These are phyloP conservation scores for Acanthamoeba sp. DNA, from an alignment of 208 protist genomes.

Conservation along the genomic window DNA sequence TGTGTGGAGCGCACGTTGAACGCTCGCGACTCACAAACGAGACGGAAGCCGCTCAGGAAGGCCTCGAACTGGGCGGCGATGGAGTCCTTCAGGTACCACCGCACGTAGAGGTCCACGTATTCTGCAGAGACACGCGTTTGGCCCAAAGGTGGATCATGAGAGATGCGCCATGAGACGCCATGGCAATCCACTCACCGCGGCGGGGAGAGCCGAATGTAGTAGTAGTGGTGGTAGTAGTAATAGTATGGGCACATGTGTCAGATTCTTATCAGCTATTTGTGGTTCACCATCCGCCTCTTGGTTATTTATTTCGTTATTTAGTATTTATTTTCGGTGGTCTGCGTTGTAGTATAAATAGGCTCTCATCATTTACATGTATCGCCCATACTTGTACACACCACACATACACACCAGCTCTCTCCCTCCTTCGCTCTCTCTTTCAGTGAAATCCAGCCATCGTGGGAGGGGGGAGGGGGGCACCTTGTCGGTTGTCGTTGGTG, in stretches of 20 bases:
- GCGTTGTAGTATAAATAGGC: constrained; percentile 11
- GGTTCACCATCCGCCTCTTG: not conserved
- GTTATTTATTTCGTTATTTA: constrained; percentile 8
- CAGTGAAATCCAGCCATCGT: too few species aligned
- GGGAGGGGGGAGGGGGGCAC: too few species aligned
- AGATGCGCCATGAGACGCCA: not conserved
- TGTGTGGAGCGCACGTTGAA: constrained; percentile 19
- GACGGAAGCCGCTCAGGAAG: constrained; percentile 88
- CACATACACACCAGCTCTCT: too few species aligned
- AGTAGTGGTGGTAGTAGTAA: too few species aligned
- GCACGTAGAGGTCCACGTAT: constrained; percentile 89
- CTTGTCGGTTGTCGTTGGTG: constrained; percentile 89
- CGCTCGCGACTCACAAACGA: constrained; percentile 77
- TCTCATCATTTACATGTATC: not conserved
- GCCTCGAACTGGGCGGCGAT: constrained; percentile 87
- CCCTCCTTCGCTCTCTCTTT: too few species aligned
- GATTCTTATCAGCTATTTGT: constrained; percentile 53
- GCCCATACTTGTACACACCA: not conserved
- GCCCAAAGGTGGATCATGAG: not conserved
- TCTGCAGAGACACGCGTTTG: constrained; percentile 71
- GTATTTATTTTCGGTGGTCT: constrained; percentile 14
- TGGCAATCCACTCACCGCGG: too few species aligned
- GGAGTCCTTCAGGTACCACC: constrained; percentile 87
- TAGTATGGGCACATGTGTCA: not conserved
- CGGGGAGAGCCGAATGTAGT: too few species aligned